A percentile compares a stretch with the other conserved stretches of the same genome.
Evolutionary conservation across 2,329 filamentous ascomycete species (phyloP).

Genomic region (Claviceps digitariae): DNA sequence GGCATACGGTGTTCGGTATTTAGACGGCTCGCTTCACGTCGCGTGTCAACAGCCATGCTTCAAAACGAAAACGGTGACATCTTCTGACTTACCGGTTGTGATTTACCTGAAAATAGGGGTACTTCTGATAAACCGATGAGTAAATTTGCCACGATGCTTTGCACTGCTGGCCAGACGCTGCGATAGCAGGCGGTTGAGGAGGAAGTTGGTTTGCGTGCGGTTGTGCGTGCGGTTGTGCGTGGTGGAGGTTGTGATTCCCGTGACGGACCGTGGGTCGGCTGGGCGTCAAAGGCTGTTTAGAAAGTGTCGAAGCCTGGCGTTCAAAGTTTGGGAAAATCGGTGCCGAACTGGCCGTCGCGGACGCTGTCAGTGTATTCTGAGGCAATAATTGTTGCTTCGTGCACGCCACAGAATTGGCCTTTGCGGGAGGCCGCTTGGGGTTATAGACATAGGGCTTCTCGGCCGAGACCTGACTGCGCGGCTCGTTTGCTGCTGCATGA

Average conservation of each 20-base stretch:
- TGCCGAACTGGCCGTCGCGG: background rate
- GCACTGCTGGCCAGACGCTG: conserved; percentile 9
- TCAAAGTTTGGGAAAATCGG: conserved; percentile 6
- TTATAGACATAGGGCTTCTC: conserved; percentile 43
- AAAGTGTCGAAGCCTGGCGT: conserved; percentile 6
- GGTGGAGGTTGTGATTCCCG: background rate
- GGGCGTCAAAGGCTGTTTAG: background rate
- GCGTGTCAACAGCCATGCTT: conserved; percentile 8
- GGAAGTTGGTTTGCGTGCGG: conserved; percentile 1
- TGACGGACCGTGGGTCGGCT: background rate
- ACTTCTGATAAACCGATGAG: conserved; percentile 35
- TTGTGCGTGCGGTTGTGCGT: conserved; percentile 4
- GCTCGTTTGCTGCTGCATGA: background rate
- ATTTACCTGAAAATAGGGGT: conserved; percentile 45
- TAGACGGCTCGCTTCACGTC: conserved; percentile 35
- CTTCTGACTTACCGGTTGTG: conserved; percentile 37
- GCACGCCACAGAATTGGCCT: conserved; percentile 6
- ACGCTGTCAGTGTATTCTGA: background rate
- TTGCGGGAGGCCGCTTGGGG: conserved; percentile 24
- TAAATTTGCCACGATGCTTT: conserved; percentile 22
- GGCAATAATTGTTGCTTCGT: conserved; percentile 15
- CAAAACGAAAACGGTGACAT: background rate
- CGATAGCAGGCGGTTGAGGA: background rate
- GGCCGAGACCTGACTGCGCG: conserved; percentile 10
- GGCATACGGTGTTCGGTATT: conserved; percentile 47